Base-by-base conservation (phyloP, 2,329 filamentous ascomycete genomes). In the Xylaria polymorpha region DNA sequence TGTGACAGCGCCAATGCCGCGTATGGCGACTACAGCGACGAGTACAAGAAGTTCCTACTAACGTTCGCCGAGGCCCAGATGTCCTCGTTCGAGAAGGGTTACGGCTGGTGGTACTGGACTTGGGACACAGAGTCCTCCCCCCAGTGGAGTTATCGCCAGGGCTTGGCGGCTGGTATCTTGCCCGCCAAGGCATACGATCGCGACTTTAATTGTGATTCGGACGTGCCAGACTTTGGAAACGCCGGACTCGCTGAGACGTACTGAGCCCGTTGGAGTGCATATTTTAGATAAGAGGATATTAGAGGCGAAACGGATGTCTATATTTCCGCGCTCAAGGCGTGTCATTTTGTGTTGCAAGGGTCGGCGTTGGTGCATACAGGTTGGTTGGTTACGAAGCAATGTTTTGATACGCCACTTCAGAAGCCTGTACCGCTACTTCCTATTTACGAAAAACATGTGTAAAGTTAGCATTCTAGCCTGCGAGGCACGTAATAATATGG, bases 101-200 rank as follows among this genome's bases (percentile, higher is more conserved):
- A 92, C 91, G 96, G 96, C 58, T 99, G 96, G 96, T 98, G 97
- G 83, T 99, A 99, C 82, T 99, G 96, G 96, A 98, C 94, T 41
- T 97, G 96, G 95, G 89, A 94, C 81, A 97, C 95, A 37, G 95
- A 98, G 84, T 86, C 82, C 72, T 90, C 92, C 58, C 85, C 90
- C 68, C 94, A 98, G 82, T 99, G 96, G 96, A 97, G 94, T 79
- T 97, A 96, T 83, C 90, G 94, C 81, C 85, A 90, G 72, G 94
- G 94, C 0, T 83, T 94, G 71, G 86, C 86, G 61, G 92, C 92
- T 1, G 93, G 93, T 0, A 93, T 95, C 57, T 80, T 99, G 81
- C 96, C 96, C 1, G 79, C 83, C 46, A 91, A 92, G 82, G 91
- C 92, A 0, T 94, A 91, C 77, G 82, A 88, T 25, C 86, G 90